Evolutionary conservation across 2,329 filamentous ascomycete species (phyloP).

Genomic region (Chrysoporthe cubensis): DNA sequence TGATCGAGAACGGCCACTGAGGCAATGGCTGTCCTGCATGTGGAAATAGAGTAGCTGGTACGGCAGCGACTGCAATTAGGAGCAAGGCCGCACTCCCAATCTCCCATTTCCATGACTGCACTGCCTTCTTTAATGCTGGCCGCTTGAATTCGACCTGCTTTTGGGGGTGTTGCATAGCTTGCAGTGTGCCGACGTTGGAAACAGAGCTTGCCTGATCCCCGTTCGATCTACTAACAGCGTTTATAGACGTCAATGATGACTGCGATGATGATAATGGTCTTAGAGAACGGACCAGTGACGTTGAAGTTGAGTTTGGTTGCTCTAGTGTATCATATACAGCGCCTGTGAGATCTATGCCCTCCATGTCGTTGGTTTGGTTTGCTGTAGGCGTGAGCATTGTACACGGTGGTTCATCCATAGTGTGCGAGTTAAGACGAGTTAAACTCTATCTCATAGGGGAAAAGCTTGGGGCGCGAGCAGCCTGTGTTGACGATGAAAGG

Average conservation of each 20-base stretch:
- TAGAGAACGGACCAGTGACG: background rate
- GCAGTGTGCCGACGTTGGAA: background rate
- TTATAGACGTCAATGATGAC: too few species aligned
- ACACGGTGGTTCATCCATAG: background rate
- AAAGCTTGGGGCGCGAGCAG: background rate
- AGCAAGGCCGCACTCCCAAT: constrained; percentile 2
- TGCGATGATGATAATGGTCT: background rate
- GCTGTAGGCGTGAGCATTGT: background rate
- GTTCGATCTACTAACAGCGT: background rate
- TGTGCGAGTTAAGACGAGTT: background rate
- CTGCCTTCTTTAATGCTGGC: background rate
- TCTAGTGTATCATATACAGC: background rate
- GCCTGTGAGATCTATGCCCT: background rate
- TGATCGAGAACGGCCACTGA: constrained; percentile 13
- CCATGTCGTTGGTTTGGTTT: background rate
- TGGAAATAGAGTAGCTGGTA: constrained; percentile 7
- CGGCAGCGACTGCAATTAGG: constrained; percentile 2
- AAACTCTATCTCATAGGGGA: background rate
- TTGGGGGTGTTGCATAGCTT: background rate
- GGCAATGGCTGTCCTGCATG: constrained; percentile 18
- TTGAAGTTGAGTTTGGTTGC: background rate
- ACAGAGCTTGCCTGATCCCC: background rate
- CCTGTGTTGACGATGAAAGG: background rate
- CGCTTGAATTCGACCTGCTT: background rate
- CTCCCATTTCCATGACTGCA: background rate